Evolutionary conservation across 345 rosid genomes (phyloP), one percentile per base, ranked within the genome.

Genomic region (Anacardium occidentale): DNA sequence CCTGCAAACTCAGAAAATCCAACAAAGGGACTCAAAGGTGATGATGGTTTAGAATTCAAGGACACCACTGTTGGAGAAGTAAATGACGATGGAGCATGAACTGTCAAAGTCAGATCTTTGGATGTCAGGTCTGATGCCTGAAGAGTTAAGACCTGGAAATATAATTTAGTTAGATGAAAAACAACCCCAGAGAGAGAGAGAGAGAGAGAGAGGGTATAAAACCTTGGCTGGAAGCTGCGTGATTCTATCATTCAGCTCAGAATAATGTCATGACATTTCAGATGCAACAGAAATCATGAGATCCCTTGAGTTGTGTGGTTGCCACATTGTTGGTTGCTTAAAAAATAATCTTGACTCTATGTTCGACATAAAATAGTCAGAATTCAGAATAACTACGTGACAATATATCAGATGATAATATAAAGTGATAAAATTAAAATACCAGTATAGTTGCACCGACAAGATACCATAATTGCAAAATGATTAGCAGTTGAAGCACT

Each of bases 211-310:
- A 17, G 42, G 42, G 79, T 64, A 69, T 60, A 59, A 68, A 65
- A 91, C 98, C 97, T 96, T 96, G 76, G 91, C 92, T 34, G 98
- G 97, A 79, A 96, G 95, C 79, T 86, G 92, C 55, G 91, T 81
- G 73, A 81, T 85, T 76, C 86, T 82, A 75, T 81, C 89, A 75
- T 77, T 86, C n/a, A 86, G 74, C 55, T 79, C 91, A 82, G 83
- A 82, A 69, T 83, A 86, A 71, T 84, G 87, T 77, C 77, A 84
- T 5, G 90, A 84, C 85, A 90, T 85, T 75, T 90, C 95, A 66
- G 97, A 85, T 45, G 98, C 88, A 76, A 93, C 93, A 77, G 97
- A 96, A 80, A 96, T 89, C 96, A 87, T 82, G 71, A 96, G 86
- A 77, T 93, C 97, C 83, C 97, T 93, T 13, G 88, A 80, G 75